Conservation (phyloP, 192 early-diverging fungal species). For the Backusella circina region DNA sequence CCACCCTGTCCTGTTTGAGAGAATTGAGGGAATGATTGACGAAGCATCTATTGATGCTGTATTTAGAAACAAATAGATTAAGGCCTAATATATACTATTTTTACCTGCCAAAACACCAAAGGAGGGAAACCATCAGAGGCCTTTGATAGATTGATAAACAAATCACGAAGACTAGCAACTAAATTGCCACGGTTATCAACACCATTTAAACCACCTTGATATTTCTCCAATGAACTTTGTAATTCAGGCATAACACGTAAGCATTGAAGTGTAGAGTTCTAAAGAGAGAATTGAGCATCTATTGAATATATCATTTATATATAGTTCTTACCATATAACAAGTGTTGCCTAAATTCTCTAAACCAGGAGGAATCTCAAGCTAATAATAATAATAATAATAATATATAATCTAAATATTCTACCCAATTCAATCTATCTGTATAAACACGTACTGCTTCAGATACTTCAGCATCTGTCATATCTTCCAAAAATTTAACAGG, state of each 20-base stretch:
- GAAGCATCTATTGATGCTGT: constrained; percentile 69
- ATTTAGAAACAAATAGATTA: too few species aligned
- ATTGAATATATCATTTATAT: constrained; percentile 16
- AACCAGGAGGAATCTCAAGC: constrained; percentile 88
- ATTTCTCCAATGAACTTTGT: constrained; percentile 51
- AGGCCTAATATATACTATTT: neutral
- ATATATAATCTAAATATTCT: neutral
- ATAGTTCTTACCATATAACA: constrained; percentile 62
- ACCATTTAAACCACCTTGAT: constrained; percentile 40
- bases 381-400: too few species aligned
- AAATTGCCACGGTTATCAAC: constrained; percentile 60
- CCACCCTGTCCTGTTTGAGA: constrained; percentile 70
- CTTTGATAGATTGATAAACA: constrained; percentile 69
- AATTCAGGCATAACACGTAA: constrained; percentile 87
- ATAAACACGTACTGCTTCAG: constrained; percentile 65
- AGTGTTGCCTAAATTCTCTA: constrained; percentile 92
- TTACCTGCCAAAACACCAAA: constrained; percentile 71
- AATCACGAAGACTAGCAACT: constrained; percentile 61
- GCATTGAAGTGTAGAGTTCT: constrained; percentile 92
- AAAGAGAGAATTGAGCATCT: neutral
- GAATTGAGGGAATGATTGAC: constrained; percentile 84
- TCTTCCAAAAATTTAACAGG: constrained; percentile 84
- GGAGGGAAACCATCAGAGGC: constrained; percentile 76
- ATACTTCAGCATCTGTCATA: constrained; percentile 84
- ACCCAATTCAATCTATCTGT: neutral